A percentile compares a stretch with the other conserved stretches of the same genome.
Evolutionary conservation across 345 rosid genomes (phyloP).

Genomic region (Eucalyptus regnans): DNA sequence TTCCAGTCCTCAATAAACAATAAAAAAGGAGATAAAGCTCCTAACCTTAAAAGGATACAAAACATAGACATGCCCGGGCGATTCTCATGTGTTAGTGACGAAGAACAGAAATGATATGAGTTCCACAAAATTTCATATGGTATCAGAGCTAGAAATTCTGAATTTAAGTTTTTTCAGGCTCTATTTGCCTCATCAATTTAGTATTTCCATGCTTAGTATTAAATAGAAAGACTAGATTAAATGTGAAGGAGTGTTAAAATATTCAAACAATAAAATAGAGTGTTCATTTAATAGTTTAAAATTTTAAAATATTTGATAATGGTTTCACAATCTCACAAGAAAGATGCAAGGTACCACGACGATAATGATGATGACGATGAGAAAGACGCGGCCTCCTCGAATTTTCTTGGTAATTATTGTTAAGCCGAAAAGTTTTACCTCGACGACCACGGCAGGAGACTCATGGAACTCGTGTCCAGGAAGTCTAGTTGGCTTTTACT

Average conservation of each 20-base stretch:
- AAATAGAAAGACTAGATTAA: too few species aligned
- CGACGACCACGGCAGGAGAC: neutral
- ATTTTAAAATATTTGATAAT: too few species aligned
- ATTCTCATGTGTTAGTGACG: neutral
- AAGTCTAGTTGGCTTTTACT: neutral
- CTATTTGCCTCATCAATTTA: too few species aligned
- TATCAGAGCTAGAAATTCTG: rapidly evolving
- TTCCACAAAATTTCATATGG: too few species aligned
- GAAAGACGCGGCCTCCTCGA: neutral
- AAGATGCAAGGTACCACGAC: neutral
- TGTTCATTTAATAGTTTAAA: too few species aligned
- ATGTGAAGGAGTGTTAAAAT: too few species aligned
- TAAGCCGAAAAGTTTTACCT: neutral
- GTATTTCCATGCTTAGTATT: too few species aligned
- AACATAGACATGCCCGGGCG: neutral
- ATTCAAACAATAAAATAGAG: too few species aligned
- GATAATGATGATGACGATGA: neutral
- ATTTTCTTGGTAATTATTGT: neutral
- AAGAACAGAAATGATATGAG: too few species aligned
- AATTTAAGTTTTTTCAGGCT: rapidly evolving
- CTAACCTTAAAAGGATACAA: neutral
- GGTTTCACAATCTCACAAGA: too few species aligned
- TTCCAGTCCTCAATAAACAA: neutral
- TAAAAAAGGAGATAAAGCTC: neutral
- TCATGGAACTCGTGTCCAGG: too few species aligned